A percentile compares a stretch with the other conserved stretches of the same genome.
Conservation (phyloP, 345 rosid genomes). For the Lepidium aucheri region DNA sequence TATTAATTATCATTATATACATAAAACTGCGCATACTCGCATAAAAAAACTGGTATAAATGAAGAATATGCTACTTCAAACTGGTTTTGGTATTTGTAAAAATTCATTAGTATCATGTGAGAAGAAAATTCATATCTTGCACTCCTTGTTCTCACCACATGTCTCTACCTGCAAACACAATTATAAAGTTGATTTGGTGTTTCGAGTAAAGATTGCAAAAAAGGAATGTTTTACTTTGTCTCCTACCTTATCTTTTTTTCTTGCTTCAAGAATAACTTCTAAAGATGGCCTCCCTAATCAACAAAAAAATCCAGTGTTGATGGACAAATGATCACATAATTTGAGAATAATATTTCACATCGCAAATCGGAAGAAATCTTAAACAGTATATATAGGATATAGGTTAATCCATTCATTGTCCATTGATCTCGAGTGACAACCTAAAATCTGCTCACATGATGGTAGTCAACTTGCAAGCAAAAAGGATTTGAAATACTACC, state of each 20-base stretch:
- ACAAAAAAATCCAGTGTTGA: background rate
- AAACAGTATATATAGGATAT: too few relatives aligned
- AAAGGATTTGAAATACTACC: too few relatives aligned
- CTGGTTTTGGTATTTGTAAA: background rate
- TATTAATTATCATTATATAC: background rate
- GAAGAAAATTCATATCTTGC: conserved; percentile 38
- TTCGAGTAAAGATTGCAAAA: background rate
- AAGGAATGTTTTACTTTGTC: background rate
- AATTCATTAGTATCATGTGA: background rate
- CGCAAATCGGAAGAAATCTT: too few relatives aligned
- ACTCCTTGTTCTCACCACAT: conserved; percentile 39
- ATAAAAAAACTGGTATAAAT: background rate
- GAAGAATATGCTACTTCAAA: background rate
- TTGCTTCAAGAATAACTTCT: conserved; percentile 54
- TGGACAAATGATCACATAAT: background rate
- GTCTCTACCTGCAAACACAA: conserved; percentile 40
- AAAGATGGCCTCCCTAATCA: conserved; percentile 66
- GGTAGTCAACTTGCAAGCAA: too few relatives aligned
- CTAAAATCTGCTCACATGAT: too few relatives aligned
- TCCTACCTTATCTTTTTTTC: conserved; percentile 55
- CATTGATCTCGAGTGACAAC: too few relatives aligned
- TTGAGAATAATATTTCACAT: too few relatives aligned
- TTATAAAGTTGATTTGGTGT: background rate
- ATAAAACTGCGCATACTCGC: background rate
- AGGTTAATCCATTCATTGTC: too few relatives aligned